phyloP scores from a whole-genome alignment of 1,139 yeast genomes.

The Suhomyces kunorum region DNA sequence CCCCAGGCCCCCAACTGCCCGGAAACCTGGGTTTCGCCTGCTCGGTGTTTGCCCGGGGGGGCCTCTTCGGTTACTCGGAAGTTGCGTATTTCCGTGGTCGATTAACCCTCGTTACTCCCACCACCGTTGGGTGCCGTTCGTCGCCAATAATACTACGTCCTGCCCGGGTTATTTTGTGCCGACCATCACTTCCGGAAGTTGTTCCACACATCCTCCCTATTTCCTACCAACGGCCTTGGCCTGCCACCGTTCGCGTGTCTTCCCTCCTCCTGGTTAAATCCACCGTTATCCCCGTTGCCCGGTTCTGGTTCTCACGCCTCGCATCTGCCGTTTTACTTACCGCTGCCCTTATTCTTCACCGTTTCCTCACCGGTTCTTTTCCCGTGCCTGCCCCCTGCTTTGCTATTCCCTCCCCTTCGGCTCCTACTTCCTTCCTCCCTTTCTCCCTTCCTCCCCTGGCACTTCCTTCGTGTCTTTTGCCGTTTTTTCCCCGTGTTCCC shows the following conservation, averaged over 20 bases:
- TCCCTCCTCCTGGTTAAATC: not conserved
- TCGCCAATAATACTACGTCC: slow-evolving; percentile 2
- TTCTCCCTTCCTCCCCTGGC: not conserved
- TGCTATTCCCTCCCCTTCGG: not conserved
- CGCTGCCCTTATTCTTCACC: slow-evolving; percentile 1
- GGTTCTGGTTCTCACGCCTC: slow-evolving; percentile 5
- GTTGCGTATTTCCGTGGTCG: slow-evolving; percentile 5
- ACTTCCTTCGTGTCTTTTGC: not conserved
- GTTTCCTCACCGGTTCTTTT: not conserved
- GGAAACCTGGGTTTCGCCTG: too few relatives aligned
- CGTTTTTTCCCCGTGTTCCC: slow-evolving; percentile 3
- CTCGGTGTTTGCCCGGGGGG: slow-evolving; percentile 1
- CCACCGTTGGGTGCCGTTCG: slow-evolving; percentile 5
- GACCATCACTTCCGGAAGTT: not conserved
- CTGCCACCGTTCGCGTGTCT: slow-evolving; percentile 1
- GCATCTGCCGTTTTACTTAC: slow-evolving; percentile 5
- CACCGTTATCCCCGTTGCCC: slow-evolving; percentile 5
- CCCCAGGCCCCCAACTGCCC: not conserved
- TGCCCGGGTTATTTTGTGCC: slow-evolving; percentile 1
- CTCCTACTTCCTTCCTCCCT: not conserved
- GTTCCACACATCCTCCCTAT: not conserved
- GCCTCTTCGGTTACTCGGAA: slow-evolving; percentile 5
- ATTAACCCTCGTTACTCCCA: slow-evolving; percentile 4
- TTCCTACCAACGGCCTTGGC: not conserved
- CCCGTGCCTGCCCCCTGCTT: not conserved